Base-by-base conservation (phyloP, 23 red algal species). In the Gracilaria domingensis region DNA sequence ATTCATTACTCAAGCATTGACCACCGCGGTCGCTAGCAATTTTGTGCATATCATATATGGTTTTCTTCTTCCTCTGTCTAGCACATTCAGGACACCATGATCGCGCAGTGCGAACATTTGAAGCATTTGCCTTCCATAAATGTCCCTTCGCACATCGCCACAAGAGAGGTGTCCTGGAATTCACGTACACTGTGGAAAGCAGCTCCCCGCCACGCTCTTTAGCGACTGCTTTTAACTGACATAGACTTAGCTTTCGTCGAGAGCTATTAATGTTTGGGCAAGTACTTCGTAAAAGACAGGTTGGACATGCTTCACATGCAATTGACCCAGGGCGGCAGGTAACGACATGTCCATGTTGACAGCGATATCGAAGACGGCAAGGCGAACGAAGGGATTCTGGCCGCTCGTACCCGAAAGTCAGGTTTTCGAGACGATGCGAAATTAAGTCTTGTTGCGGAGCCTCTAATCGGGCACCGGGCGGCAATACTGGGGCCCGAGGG, bases 21-120 rank as follows among this genome's bases (percentile, higher is more conserved):
- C 95, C 95, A 39, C 89, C 95, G 18, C 66, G 45, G n/a, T 47
- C 54, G 20, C 62, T 66, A 66, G 95, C 95, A 66, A 89, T 20
- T 12, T 30, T 51, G 18, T 81, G 40, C 95, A 92, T 92, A 37
- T 92, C 87, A 9, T 73, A 34, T 29, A 96, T 36, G 23, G 75
- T 73, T 25, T 44, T 33, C 49, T 83, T 87, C 60, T 45, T 73
- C 44, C 28, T 75, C 23, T 58, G 48, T 45, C 88, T 66, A 21
- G 95, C 95, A 66, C 95, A 96, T 60, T 81, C 65, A 24, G 95
- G 95, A 60, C 95, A 96, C 95, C 95, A 96, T 12, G 88, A 88
- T 24, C 89, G 49, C 3, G 42, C 79, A 25, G 49, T 79, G 21
- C 78, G 60, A 59, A 96, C 71, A 79, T 96, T 96, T 17, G 85